These are phyloP conservation scores for Fraxinus greggii DNA, from an alignment of 305 asterid genomes.

Conservation along the genomic window DNA sequence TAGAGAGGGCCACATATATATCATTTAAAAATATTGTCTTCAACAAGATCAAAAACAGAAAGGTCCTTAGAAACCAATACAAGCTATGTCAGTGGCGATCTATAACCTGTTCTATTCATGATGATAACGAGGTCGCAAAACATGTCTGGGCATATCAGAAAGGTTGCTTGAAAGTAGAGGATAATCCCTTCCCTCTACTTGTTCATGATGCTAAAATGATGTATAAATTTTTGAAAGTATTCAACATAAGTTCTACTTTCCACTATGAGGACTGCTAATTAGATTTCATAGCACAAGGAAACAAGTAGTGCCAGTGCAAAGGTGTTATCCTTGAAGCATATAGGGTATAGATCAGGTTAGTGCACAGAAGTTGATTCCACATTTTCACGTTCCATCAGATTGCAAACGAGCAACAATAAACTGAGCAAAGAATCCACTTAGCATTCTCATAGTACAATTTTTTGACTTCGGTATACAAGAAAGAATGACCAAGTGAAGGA, in stretches of 20 bases:
- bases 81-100: not conserved
- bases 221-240: not conserved
- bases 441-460: not conserved
- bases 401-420: not conserved
- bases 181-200: conserved; percentile 11
- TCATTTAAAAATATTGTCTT: not conserved
- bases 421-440: not conserved
- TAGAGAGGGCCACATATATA: not conserved
- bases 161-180: conserved; percentile 6
- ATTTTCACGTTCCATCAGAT: not conserved
- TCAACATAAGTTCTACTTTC: conserved; percentile 5
- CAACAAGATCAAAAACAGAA: not conserved
- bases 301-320: not conserved
- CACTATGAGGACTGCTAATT: not conserved
- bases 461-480: not conserved
- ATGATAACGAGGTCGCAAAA: not conserved
- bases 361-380: not conserved
- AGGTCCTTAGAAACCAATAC: not conserved
- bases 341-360: not conserved
- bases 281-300: conserved; percentile 8
- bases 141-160: not conserved
- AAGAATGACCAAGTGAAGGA: conserved; percentile 3
- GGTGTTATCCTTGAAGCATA: not conserved
- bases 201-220: not conserved
- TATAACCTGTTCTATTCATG: not conserved